phyloP scores from a whole-genome alignment of 2,329 filamentous ascomycete genomes.

The Kalmusia sp. region DNA sequence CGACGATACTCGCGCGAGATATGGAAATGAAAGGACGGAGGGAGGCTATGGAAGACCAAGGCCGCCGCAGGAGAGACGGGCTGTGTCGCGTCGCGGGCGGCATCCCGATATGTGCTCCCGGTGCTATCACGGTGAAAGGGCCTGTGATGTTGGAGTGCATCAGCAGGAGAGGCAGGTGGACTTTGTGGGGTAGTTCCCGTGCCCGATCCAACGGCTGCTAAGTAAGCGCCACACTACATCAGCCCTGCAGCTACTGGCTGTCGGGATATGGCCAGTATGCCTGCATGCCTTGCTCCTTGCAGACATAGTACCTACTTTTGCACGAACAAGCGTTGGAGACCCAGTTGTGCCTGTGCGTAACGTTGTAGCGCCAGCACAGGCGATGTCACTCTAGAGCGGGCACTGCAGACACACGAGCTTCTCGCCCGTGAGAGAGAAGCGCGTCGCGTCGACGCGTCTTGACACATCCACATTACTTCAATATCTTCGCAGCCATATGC shows the following conservation, averaged over 20 bases:
- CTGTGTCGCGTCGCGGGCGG: not conserved
- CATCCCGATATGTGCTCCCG: not conserved
- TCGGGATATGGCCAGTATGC: no score
- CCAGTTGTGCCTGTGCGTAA: no score
- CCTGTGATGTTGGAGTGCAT: constrained; percentile 19
- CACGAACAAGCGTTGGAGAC: no score
- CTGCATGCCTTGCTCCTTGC: no score
- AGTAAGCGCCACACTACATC: not conserved
- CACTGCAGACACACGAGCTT: no score
- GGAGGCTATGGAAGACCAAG: not conserved
- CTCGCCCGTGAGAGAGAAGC: no score
- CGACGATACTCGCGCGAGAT: constrained; percentile 2
- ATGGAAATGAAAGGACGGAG: not conserved
- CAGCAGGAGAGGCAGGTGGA: constrained; percentile 4
- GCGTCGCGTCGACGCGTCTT: no score
- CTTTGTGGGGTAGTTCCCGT: not conserved
- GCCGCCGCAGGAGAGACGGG: not conserved
- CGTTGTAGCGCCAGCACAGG: no score
- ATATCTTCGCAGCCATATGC: no score
- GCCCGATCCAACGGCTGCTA: not conserved
- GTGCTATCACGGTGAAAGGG: not conserved
- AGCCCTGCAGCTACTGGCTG: not conserved
- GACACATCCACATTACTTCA: no score
- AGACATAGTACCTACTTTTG: no score
- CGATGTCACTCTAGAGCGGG: no score